Evolutionary conservation across 2,329 filamentous ascomycete species (phyloP).

Genomic region (Calonectria multiphialidica): DNA sequence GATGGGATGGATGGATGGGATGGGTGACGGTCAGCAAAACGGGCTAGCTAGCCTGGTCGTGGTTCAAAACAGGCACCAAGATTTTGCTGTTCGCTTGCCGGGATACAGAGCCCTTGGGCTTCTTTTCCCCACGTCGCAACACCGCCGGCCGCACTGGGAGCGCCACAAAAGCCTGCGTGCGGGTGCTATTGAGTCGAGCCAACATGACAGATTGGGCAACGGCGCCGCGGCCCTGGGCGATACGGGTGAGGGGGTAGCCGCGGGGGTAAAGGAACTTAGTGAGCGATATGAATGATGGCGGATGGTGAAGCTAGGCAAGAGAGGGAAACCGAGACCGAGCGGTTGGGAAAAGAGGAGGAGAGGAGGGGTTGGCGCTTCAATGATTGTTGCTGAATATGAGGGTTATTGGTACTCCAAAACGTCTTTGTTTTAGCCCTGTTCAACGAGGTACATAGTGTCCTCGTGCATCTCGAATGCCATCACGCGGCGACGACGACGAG

Average conservation of each 20-base stretch:
- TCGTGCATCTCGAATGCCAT: background rate
- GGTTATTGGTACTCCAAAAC: background rate
- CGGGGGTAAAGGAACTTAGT: background rate
- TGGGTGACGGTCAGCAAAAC: slow-evolving; percentile 7
- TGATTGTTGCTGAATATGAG: background rate
- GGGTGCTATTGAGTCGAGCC: background rate
- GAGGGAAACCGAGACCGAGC: slow-evolving; percentile 5
- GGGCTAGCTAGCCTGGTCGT: slow-evolving; percentile 1
- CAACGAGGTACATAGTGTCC: background rate
- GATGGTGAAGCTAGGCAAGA: background rate
- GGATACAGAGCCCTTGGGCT: background rate
- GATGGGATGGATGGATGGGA: slow-evolving; percentile 10
- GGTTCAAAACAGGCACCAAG: slow-evolving; percentile 16
- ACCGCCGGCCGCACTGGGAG: background rate
- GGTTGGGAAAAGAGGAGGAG: background rate
- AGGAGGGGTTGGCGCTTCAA: slow-evolving; percentile 3
- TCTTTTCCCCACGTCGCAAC: slow-evolving; percentile 16
- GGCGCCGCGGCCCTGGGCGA: background rate
- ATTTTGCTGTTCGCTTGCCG: background rate
- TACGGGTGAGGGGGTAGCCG: background rate
- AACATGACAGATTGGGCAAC: background rate
- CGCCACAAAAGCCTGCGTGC: background rate
- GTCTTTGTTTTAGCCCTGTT: background rate
- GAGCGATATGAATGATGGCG: background rate
- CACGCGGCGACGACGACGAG: slow-evolving; percentile 5